Conservation (phyloP, 75 land plant genomes). For the Pseudotsuga menziesii region DNA sequence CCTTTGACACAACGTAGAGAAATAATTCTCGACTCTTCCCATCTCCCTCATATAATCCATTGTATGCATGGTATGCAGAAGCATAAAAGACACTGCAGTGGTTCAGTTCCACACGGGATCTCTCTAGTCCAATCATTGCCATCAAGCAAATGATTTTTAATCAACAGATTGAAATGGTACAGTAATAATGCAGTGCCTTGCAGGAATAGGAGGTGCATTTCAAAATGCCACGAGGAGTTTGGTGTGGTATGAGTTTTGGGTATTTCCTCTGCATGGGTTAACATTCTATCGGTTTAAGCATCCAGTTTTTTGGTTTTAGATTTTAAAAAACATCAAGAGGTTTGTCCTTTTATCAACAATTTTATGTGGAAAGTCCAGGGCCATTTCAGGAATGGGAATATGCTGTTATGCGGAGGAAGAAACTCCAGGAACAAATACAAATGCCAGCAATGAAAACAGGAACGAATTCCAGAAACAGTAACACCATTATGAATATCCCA, state of each 20-base stretch:
- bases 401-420: too few species aligned
- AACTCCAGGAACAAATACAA: too few species aligned
- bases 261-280: background rate
- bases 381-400: background rate
- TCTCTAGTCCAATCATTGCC: background rate
- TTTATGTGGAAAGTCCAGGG: background rate
- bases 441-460: background rate
- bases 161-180: background rate
- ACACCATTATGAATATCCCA: background rate
- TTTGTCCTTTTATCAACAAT: background rate
- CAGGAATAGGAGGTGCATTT: too few species aligned
- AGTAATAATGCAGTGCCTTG: background rate
- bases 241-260: background rate
- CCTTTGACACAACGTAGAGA: too few species aligned
- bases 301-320: background rate
- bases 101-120: background rate
- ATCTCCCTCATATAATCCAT: background rate
- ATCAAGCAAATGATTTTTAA: background rate
- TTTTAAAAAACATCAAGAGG: background rate
- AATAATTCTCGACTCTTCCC: too few species aligned
- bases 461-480: background rate
- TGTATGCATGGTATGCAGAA: background rate
- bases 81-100: background rate
- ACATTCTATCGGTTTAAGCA: background rate
- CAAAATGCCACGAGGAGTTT: background rate